These are phyloP conservation scores for Tetracladium setigerum DNA, from an alignment of 495 filamentous ascomycete species.

Conservation along the genomic window DNA sequence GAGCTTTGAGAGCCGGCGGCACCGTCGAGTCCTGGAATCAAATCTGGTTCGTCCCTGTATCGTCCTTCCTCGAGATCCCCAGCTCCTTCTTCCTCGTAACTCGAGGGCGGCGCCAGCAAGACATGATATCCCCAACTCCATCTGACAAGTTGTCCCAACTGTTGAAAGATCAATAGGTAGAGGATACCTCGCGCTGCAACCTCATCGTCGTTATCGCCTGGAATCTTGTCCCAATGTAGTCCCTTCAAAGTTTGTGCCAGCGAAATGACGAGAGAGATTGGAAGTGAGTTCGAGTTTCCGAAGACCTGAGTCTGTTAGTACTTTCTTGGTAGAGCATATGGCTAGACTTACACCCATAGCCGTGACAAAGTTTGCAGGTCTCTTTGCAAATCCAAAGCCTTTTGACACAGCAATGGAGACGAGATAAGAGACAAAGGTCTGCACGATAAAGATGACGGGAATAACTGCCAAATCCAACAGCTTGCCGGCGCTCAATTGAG, in stretches of 20 bases:
- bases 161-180: conserved; percentile 95
- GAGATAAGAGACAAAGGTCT: conserved; percentile 75
- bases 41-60: conserved; percentile 53
- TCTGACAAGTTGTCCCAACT: conserved; percentile 87
- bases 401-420: conserved; percentile 63
- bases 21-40: conserved; percentile 23
- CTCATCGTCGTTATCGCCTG: conserved; percentile 89
- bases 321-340: not conserved
- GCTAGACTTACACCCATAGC: conserved; percentile 73
- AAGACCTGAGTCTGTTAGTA: conserved; percentile 53
- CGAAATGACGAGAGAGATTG: conserved; percentile 91
- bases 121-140: conserved; percentile 99
- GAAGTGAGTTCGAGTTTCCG: conserved; percentile 96
- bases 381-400: conserved; percentile 71
- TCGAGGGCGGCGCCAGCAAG: conserved; percentile 71
- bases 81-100: conserved; percentile 46
- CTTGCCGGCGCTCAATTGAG: conserved; percentile 85
- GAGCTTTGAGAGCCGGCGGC: conserved; percentile 10
- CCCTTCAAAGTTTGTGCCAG: conserved; percentile 86
- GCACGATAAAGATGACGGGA: conserved; percentile 83
- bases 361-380: conserved; percentile 84
- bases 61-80: conserved; percentile 58
- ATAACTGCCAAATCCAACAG: conserved; percentile 86
- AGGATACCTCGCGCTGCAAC: conserved; percentile 90
- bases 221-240: conserved; percentile 86